Percentiles rank a stretch among this genome's conserved stretches.
Evolutionary conservation across 306 rosid species (phyloP).

Genomic region (Comarum palustre): DNA sequence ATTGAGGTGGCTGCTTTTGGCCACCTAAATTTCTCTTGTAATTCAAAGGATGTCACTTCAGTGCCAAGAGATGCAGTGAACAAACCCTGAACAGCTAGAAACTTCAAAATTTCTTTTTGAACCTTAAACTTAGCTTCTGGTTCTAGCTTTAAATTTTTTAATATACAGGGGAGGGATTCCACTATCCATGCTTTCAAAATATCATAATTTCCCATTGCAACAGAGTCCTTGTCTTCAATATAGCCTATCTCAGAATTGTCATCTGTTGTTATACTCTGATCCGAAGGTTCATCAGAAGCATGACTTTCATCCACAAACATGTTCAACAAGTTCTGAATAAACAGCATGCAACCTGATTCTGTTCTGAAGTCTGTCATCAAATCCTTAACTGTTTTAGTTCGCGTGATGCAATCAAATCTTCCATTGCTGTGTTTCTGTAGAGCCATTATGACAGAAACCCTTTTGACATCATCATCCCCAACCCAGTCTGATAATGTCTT

Average conservation of each 20-base stretch:
- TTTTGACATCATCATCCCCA: slow-evolving; percentile 68
- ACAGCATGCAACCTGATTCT: slow-evolving; percentile 80
- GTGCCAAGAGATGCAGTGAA: slow-evolving; percentile 87
- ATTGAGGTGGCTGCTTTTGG: slow-evolving; percentile 79
- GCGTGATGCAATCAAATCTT: slow-evolving; percentile 64
- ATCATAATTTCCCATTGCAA: slow-evolving; percentile 63
- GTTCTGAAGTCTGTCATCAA: slow-evolving; percentile 76
- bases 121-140: slow-evolving; percentile 60
- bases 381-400: slow-evolving; percentile 69
- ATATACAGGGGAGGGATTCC: slow-evolving; percentile 74
- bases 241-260: slow-evolving; percentile 92
- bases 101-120: slow-evolving; percentile 79
- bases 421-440: slow-evolving; percentile 92
- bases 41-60: slow-evolving; percentile 91
- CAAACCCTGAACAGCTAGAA: slow-evolving; percentile 89
- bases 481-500: slow-evolving; percentile 71
- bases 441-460: slow-evolving; percentile 80
- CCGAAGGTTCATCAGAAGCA: slow-evolving; percentile 86
- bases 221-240: slow-evolving; percentile 70
- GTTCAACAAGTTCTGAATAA: slow-evolving; percentile 68
- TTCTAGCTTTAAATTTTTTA: slow-evolving; percentile 68
- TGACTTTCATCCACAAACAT: slow-evolving; percentile 83
- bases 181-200: slow-evolving; percentile 83
- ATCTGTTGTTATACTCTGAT: slow-evolving; percentile 96
- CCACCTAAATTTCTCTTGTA: slow-evolving; percentile 86